A percentile compares a stretch with the other conserved stretches of the same genome.
phyloP scores from a whole-genome alignment of 2,329 filamentous ascomycete species.

The Curvularia hawaiiensis region DNA sequence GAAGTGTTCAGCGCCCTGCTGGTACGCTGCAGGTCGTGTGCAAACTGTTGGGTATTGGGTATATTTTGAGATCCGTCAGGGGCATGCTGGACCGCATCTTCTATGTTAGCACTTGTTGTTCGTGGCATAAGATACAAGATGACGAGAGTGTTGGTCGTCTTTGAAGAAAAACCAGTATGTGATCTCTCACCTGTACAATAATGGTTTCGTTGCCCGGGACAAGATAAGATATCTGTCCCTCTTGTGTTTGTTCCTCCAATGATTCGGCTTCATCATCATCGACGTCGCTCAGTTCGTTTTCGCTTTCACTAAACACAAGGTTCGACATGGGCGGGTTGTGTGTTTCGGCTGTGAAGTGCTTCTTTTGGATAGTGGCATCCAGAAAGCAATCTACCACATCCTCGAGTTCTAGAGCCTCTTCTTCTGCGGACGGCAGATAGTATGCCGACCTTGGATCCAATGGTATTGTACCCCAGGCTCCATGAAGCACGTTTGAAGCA shows the following conservation, averaged over 20 bases:
- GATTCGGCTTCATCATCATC: not conserved
- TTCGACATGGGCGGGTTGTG: not conserved
- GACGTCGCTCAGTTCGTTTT: not conserved
- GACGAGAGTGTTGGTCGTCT: not conserved
- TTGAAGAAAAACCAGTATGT: not conserved
- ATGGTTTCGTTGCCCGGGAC: not conserved
- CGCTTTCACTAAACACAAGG: not conserved
- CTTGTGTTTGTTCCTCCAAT: not conserved
- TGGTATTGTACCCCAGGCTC: constrained; percentile 37
- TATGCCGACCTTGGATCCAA: constrained; percentile 35
- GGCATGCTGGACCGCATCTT: not conserved
- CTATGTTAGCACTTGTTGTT: not conserved
- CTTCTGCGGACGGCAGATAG: constrained; percentile 15
- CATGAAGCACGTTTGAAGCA: constrained; percentile 21
- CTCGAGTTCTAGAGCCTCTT: not conserved
- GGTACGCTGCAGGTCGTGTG: not conserved
- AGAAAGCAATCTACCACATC: constrained; percentile 13
- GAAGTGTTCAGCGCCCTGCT: not conserved
- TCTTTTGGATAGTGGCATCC: constrained; percentile 16
- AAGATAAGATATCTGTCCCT: not conserved
- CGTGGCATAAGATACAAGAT: not conserved
- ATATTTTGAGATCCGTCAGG: not conserved
- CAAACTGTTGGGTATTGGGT: not conserved
- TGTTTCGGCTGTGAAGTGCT: constrained; percentile 11
- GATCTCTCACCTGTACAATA: not conserved